These are phyloP conservation scores for Mycena galericulata DNA, from an alignment of 768 basidiomycete species.

Conservation along the genomic window DNA sequence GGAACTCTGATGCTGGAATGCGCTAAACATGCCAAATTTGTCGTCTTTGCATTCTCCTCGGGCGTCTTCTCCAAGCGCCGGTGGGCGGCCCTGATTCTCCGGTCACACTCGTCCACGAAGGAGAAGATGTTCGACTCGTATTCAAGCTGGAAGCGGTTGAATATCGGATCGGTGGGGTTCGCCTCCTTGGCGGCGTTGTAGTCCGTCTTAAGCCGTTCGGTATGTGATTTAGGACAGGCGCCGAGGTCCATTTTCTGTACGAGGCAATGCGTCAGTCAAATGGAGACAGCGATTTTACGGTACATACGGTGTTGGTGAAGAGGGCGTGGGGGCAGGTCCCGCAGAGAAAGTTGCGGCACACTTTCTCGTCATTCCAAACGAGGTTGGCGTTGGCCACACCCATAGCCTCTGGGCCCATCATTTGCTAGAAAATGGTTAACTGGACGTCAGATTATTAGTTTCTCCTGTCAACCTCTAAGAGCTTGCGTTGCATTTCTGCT, in stretches of 20 bases:
- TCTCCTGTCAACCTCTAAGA: slow-evolving; percentile 59
- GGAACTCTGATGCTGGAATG: slow-evolving; percentile 4
- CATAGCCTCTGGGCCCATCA: slow-evolving; percentile 99
- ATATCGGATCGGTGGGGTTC: slow-evolving; percentile 83
- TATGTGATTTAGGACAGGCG: slow-evolving; percentile 96
- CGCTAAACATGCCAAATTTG: slow-evolving; percentile 82
- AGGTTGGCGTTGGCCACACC: slow-evolving; percentile 94
- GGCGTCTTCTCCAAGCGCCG: slow-evolving; percentile 98
- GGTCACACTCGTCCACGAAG: slow-evolving; percentile 98
- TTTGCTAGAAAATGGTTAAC: slow-evolving; percentile 76
- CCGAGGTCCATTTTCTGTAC: slow-evolving; percentile 99
- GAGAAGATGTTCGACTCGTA: slow-evolving; percentile 95
- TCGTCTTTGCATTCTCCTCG: slow-evolving; percentile 99
- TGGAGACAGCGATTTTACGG: slow-evolving; percentile 3
- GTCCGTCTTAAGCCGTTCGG: slow-evolving; percentile 92
- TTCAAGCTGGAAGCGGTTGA: slow-evolving; percentile 91
- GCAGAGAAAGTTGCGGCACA: slow-evolving; percentile 97
- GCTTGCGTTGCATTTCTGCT: slow-evolving; percentile 98
- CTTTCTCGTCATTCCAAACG: slow-evolving; percentile 96
- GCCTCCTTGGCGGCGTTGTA: slow-evolving; percentile 84
- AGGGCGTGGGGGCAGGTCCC: slow-evolving; percentile 98
- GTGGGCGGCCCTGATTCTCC: slow-evolving; percentile 94
- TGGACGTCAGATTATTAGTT: slow-evolving; percentile 55
- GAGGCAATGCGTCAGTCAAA: neutral
- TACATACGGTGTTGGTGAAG: slow-evolving; percentile 95